These are phyloP conservation scores for Dactylellina parvicollis DNA, from an alignment of 2,329 filamentous ascomycete genomes.

Conservation along the genomic window DNA sequence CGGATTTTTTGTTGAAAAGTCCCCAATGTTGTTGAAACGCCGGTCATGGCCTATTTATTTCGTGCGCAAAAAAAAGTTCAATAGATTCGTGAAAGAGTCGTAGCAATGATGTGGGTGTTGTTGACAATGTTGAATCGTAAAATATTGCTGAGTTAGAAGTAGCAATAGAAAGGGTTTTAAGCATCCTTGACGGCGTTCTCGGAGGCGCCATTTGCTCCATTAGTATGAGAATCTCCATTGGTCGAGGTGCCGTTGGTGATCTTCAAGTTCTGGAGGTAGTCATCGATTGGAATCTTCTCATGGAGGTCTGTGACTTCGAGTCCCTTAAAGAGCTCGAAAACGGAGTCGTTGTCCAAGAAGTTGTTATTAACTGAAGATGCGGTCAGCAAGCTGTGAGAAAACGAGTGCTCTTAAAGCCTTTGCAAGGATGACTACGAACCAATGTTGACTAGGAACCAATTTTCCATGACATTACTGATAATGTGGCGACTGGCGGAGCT, in stretches of 20 bases:
- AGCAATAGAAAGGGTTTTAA: not conserved
- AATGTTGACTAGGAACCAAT: constrained; percentile 95
- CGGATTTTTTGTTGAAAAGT: constrained; percentile 50
- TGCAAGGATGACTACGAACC: constrained; percentile 67
- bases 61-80: constrained; percentile 16
- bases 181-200: constrained; percentile 12
- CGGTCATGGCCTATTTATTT: constrained; percentile 22
- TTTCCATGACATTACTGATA: constrained; percentile 83
- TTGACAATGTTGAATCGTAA: constrained; percentile 42
- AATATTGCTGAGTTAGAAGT: not conserved
- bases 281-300: constrained; percentile 59
- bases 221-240: constrained; percentile 13
- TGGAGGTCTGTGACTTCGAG: constrained; percentile 75
- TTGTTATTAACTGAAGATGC: constrained; percentile 83
- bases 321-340: constrained; percentile 87
- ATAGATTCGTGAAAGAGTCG: constrained; percentile 36
- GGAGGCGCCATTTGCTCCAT: constrained; percentile 14
- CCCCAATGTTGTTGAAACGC: constrained; percentile 51
- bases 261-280: constrained; percentile 54
- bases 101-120: constrained; percentile 6
- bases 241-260: constrained; percentile 11
- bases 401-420: not conserved
- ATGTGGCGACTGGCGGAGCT: constrained; percentile 79
- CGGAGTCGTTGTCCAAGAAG: constrained; percentile 82
- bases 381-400: constrained; percentile 57